Conservation (phyloP, 2,329 filamentous ascomycete genomes). For the Phaeosphaeria sp. region DNA sequence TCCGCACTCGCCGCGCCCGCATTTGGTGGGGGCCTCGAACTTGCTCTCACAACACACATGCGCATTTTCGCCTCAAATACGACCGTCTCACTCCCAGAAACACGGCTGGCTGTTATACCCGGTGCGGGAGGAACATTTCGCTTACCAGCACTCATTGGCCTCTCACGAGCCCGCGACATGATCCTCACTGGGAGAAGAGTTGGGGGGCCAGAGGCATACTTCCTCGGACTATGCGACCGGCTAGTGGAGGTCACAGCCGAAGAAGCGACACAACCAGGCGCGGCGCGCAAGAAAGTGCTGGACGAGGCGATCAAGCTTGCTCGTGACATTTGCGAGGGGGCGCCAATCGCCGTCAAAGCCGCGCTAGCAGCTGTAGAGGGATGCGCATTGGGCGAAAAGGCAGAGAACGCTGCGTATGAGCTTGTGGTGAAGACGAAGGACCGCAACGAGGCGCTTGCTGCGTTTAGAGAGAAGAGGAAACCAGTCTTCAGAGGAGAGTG, state of each 20-base stretch:
- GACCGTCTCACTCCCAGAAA: constrained; percentile 85
- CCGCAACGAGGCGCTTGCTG: constrained; percentile 82
- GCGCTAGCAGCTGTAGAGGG: constrained; percentile 79
- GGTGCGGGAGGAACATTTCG: constrained; percentile 93
- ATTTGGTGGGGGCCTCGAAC: constrained; percentile 90
- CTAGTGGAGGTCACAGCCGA: constrained; percentile 78
- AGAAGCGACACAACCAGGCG: constrained; percentile 56
- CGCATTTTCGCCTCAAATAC: constrained; percentile 84
- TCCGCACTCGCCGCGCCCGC: constrained; percentile 84
- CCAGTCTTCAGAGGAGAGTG: constrained; percentile 67
- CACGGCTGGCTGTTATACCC: constrained; percentile 89
- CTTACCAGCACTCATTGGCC: constrained; percentile 80
- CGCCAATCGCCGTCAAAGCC: constrained; percentile 80
- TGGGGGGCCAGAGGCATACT: constrained; percentile 83
- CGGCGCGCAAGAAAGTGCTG: constrained; percentile 71
- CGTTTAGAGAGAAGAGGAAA: constrained; percentile 80
- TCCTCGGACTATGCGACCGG: constrained; percentile 88
- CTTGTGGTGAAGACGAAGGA: constrained; percentile 84
- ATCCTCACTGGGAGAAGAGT: constrained; percentile 91
- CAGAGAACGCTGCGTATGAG: constrained; percentile 89
- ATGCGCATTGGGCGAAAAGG: constrained; percentile 69
- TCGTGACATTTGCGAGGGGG: constrained; percentile 85
- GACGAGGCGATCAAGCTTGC: constrained; percentile 80
- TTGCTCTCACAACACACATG: constrained; percentile 87
- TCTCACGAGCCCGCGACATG: constrained; percentile 82